Conservation (phyloP, 2,329 filamentous ascomycete genomes). For the Botrytis tulipae region DNA sequence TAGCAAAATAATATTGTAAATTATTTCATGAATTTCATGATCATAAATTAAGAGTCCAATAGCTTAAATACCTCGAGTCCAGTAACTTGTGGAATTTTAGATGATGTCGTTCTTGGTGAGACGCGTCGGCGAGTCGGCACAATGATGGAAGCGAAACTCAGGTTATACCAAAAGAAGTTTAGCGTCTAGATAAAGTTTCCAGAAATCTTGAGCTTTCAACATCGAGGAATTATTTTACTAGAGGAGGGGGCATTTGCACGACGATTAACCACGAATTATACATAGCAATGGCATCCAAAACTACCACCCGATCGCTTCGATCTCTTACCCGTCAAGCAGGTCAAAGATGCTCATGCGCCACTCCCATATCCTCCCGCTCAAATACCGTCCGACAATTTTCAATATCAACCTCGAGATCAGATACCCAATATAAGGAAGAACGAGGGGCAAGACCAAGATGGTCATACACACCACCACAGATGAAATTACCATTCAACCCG, state of each 20-base stretch:
- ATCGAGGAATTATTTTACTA: conserved; percentile 18
- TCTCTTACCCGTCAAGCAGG: conserved; percentile 37
- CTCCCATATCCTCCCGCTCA: conserved; percentile 24
- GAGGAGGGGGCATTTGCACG: conserved; percentile 12
- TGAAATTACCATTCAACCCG: conserved; percentile 62
- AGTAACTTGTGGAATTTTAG: background rate
- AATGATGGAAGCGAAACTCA: conserved; percentile 18
- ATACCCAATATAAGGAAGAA: conserved; percentile 38
- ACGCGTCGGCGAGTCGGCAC: conserved; percentile 25
- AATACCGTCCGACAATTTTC: conserved; percentile 32
- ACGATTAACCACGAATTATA: conserved; percentile 11
- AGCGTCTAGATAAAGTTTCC: conserved; percentile 22
- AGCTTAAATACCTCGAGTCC: background rate
- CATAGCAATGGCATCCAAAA: conserved; percentile 48
- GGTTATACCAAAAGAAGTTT: conserved; percentile 10
- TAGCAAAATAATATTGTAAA: conserved; percentile 29
- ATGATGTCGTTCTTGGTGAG: conserved; percentile 15
- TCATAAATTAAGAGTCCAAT: conserved; percentile 11
- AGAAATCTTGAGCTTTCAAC: conserved; percentile 21
- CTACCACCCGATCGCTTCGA: conserved; percentile 44
- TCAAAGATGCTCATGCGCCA: conserved; percentile 32
- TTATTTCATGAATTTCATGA: conserved; percentile 23
- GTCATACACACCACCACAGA: conserved; percentile 65
- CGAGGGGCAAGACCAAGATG: conserved; percentile 57
- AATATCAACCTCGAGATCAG: conserved; percentile 30